Evolutionary conservation across 371 early-diverging fungal genomes (phyloP), one percentile per base, ranked within the genome.

Genomic region (Batkoa obscura): DNA sequence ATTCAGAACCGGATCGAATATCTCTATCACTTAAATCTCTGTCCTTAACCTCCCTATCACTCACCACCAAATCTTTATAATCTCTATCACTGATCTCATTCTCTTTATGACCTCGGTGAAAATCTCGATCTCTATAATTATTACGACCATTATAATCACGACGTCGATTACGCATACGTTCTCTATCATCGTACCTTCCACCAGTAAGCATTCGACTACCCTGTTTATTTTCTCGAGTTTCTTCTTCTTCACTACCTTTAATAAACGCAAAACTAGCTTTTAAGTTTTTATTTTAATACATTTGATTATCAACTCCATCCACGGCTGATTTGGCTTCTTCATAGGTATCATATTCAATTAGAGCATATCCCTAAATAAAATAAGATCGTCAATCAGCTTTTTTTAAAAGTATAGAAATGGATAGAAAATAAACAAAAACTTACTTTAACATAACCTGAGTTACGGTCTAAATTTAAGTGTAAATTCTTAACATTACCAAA

Each of bases 361-460:
- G 68, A 9, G 90, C 91, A 60, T 96, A 96, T 37, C 96, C 96
- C 90, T 88, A 67, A 41, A 4, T 3, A 10, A 36, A n/a, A n/a
- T n/a, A n/a, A n/a, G n/a, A n/a, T n/a, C n/a, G n/a, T 52, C 42
- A 58, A 32, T 52, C 10, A 8, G 5, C n/a, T 23, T 1, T 50
- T 9, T 3, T 15, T 35, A 47, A n/a, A 39, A 51, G 39, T 9
- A 43, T 5, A n/a, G 2, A 41, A 50, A 53, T 38, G 31, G 12
- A 34, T 23, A 30, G 1, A 31, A 49, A 15, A 34, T 52, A 36
- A 30, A 41, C 51, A 52, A 36, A 34, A 37, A 35, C 59, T 56
- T 70, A 85, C 92, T 79, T 96, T 96, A 64, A 90, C 91, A 63
- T 77, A 93, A 67, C 97, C 94, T 23, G 93, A 88, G 56, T 88